phyloP scores from a whole-genome alignment of 1,284 basidiomycete genomes.

The Pisolithus thermaeus region DNA sequence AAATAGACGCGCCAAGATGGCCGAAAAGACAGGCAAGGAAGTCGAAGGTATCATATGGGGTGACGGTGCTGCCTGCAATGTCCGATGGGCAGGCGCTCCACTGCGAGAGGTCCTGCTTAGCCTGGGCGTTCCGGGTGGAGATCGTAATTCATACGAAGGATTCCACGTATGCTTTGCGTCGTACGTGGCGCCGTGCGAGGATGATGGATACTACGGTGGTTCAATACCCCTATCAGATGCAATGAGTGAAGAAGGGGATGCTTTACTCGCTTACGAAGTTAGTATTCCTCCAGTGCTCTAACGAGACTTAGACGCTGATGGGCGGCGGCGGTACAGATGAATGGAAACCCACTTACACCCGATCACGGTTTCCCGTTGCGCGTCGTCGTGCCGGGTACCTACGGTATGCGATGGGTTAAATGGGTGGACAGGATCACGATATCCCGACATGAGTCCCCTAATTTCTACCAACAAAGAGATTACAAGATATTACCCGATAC shows the following conservation, averaged over 20 bases:
- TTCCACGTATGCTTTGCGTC: slow-evolving; percentile 58
- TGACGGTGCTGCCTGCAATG: slow-evolving; percentile 59
- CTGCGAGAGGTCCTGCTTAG: slow-evolving; percentile 49
- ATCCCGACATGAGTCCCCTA: slow-evolving; percentile 49
- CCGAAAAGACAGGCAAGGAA: slow-evolving; percentile 41
- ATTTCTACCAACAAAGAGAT: slow-evolving; percentile 64
- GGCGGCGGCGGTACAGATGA: slow-evolving; percentile 48
- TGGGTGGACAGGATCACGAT: slow-evolving; percentile 63
- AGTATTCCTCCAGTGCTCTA: slow-evolving; percentile 5
- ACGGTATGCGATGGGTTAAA: slow-evolving; percentile 75
- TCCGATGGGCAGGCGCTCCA: slow-evolving; percentile 52
- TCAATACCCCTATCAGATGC: slow-evolving; percentile 52
- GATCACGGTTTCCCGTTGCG: slow-evolving; percentile 70
- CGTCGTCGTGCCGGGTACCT: slow-evolving; percentile 62
- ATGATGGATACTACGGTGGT: slow-evolving; percentile 55
- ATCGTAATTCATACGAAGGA: slow-evolving; percentile 21
- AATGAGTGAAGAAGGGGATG: slow-evolving; percentile 38
- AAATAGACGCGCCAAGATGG: slow-evolving; percentile 63
- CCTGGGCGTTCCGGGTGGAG: slow-evolving; percentile 31
- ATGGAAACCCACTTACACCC: slow-evolving; percentile 50
- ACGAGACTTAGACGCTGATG: background rate
- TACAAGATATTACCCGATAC: slow-evolving; percentile 60
- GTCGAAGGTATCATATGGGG: slow-evolving; percentile 49
- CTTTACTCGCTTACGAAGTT: slow-evolving; percentile 61
- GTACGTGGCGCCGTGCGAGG: slow-evolving; percentile 54